phyloP scores from a whole-genome alignment of 2,329 filamentous ascomycete species.

The Purpureocillium lavendulum region DNA sequence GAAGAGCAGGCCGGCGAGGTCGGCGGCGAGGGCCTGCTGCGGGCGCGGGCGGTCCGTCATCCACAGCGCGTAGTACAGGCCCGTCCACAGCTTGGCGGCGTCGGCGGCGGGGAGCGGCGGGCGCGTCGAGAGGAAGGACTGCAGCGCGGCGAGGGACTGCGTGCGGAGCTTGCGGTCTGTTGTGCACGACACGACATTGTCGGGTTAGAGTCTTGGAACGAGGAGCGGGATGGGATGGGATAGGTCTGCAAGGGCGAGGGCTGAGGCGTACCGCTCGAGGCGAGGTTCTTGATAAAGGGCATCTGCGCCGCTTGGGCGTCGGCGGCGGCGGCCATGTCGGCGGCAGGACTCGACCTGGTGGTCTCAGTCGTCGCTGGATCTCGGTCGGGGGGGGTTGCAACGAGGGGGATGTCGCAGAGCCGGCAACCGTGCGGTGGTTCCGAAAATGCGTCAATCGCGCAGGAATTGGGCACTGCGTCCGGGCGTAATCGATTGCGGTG shows the following conservation, averaged over 20 bases:
- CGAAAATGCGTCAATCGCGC: no score
- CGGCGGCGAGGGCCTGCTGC: constrained; percentile 73
- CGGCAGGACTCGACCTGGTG: no score
- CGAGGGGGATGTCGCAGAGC: no score
- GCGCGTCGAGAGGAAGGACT: constrained; percentile 63
- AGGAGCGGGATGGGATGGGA: constrained; percentile 1
- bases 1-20: constrained; percentile 61
- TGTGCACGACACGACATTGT: neutral
- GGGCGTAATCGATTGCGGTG: no score
- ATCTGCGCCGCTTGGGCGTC: constrained; percentile 34
- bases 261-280: constrained; percentile 64
- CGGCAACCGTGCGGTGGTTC: no score
- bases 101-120: constrained; percentile 57
- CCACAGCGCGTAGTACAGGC: constrained; percentile 87
- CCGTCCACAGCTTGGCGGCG: constrained; percentile 86
- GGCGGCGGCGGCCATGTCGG: constrained; percentile 12
- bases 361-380: no score
- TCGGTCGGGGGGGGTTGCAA: no score
- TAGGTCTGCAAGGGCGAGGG: neutral
- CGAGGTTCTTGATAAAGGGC: constrained; percentile 77
- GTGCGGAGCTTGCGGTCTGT: constrained; percentile 72
- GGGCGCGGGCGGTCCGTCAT: constrained; percentile 86
- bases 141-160: constrained; percentile 67
- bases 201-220: neutral
- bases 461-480: no score